These are phyloP conservation scores for Citrullus colocynthis DNA, from an alignment of 306 rosid species.

Conservation along the genomic window DNA sequence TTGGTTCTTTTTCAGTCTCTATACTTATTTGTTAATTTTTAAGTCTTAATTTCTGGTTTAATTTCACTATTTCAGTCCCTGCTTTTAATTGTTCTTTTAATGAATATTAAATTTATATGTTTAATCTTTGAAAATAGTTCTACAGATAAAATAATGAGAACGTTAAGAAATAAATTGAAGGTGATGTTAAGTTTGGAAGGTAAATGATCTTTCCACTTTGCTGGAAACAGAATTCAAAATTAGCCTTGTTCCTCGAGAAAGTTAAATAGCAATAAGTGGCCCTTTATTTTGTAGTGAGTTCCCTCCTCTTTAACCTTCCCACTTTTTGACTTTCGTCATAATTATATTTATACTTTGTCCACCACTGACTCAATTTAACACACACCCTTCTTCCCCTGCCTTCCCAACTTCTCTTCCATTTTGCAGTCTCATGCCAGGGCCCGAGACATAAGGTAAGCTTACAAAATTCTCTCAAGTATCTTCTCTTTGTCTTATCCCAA, in stretches of 20 bases:
- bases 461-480: conserved; percentile 18
- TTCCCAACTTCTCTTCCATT: background rate
- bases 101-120: no score
- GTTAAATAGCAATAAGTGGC: conserved; percentile 30
- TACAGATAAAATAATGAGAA: no score
- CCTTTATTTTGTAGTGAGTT: conserved; percentile 72
- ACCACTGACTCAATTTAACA: background rate
- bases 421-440: conserved; percentile 8
- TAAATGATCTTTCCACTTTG: background rate
- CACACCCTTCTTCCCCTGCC: conserved; percentile 18
- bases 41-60: no score
- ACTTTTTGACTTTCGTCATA: conserved; percentile 46
- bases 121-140: no score
- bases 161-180: no score
- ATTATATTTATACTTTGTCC: conserved; percentile 38
- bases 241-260: conserved; percentile 29
- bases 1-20: no score
- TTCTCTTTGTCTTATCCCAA: conserved; percentile 9
- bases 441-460: conserved; percentile 17
- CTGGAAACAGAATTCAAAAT: background rate
- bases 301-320: conserved; percentile 56
- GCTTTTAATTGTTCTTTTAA: no score
- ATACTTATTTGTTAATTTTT: no score
- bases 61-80: no score
- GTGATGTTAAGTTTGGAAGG: background rate